These are phyloP conservation scores for Arxiozyma heterogenica DNA, from an alignment of 1,139 yeast genomes.

Conservation along the genomic window DNA sequence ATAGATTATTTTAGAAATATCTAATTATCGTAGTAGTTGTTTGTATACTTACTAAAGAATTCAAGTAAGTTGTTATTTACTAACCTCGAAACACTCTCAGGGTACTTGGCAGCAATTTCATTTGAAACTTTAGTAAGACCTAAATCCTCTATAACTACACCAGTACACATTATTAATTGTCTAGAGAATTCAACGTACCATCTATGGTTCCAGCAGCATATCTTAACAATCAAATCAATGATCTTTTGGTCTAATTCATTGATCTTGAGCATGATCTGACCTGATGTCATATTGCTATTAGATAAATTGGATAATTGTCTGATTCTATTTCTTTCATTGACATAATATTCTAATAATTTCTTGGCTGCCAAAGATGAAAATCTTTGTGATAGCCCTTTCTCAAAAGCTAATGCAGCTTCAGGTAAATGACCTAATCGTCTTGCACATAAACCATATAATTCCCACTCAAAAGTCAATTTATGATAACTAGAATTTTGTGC, in stretches of 20 bases:
- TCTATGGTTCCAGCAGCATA: slow-evolving; percentile 91
- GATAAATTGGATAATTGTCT: slow-evolving; percentile 18
- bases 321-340: slow-evolving; percentile 30
- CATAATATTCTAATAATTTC: slow-evolving; percentile 61
- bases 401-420: slow-evolving; percentile 79
- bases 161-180: slow-evolving; percentile 44
- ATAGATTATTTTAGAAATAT: no score
- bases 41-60: slow-evolving; percentile 24
- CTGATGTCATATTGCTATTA: slow-evolving; percentile 25
- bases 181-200: slow-evolving; percentile 94
- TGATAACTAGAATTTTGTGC: slow-evolving; percentile 71
- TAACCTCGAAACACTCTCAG: slow-evolving; percentile 33
- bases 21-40: slow-evolving; percentile 23
- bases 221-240: slow-evolving; percentile 61
- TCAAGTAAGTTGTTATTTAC: slow-evolving; percentile 30
- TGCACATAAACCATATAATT: slow-evolving; percentile 77
- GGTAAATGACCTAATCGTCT: slow-evolving; percentile 73
- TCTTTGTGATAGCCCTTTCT: slow-evolving; percentile 59
- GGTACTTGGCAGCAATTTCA: slow-evolving; percentile 65
- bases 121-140: slow-evolving; percentile 71
- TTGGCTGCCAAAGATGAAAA: slow-evolving; percentile 78
- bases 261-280: slow-evolving; percentile 36
- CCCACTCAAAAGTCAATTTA: slow-evolving; percentile 90
- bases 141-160: slow-evolving; percentile 59
- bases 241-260: slow-evolving; percentile 51